Evolutionary conservation across 2,329 filamentous ascomycete species (phyloP), one percentile per base, ranked within the genome.

Genomic region (Penicillium sclerotiorum): DNA sequence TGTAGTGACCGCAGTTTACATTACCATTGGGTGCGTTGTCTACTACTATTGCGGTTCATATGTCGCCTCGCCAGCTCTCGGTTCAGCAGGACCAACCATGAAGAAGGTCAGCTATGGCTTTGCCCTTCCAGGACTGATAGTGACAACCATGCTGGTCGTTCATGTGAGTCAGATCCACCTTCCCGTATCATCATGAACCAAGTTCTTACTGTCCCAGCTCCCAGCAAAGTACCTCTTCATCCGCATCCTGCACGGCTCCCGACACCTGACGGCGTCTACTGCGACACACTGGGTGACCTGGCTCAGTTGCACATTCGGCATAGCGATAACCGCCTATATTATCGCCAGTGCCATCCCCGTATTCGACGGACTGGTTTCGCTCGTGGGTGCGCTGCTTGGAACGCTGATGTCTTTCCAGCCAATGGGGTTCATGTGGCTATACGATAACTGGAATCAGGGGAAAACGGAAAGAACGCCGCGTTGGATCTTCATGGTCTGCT

Each of bases 31-130:
- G 7, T 51, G 66, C 2, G 70, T 78, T 0, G 70, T 79, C 1
- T 79, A 79, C 61, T 71, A 70, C 52, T 78, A 64, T 53, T 77
- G 73, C 50, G 77, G 77, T 1, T 72, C 71, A 0, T 74, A 69
- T 42, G 73, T 80, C 3, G 69, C 76, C 1, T 77, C 74, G 0
- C 77, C 77, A 0, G 75, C 75, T 1, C 66, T 80, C 4, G 77
- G 75, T 1, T 76, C 73, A 28, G 76, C 75, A 1, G 76, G 76
- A 15, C 52, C 52, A 13, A 18, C 33, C 12, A 39, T 49, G 46
- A 78, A 78, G 64, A 77, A 72, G 53, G 59, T 77, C 9, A 66
- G 64, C 37, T 79, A 78, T 47, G 77, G 75, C 5, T 52, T 71
- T 44, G 67, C 63, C 1, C 43, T 70, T 11, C 64, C 63, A 2